These are phyloP conservation scores for Glutinoglossum americanum DNA, from an alignment of 495 filamentous ascomycete species.

Conservation along the genomic window DNA sequence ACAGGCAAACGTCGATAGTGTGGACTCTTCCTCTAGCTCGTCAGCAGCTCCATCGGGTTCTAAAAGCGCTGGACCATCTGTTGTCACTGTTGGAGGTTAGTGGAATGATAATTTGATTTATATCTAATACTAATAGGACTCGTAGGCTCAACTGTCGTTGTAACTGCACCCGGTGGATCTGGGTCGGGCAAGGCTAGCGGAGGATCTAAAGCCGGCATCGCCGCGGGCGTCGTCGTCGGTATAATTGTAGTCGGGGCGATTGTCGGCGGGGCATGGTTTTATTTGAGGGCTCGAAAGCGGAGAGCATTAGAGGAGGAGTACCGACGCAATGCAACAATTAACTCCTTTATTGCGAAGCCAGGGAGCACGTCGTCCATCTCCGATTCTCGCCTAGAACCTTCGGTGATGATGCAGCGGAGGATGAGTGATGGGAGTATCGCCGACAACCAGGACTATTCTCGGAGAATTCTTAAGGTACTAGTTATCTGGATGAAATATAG, in stretches of 20 bases:
- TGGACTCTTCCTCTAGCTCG: conserved; percentile 9
- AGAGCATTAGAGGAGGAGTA: conserved; percentile 61
- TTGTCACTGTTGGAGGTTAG: conserved; percentile 12
- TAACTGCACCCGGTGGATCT: conserved; percentile 10
- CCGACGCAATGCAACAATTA: conserved; percentile 47
- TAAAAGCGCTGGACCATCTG: conserved; percentile 3
- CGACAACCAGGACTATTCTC: conserved; percentile 92
- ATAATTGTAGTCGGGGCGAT: conserved; percentile 47
- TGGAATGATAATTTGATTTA: background rate
- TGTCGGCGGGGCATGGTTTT: conserved; percentile 49
- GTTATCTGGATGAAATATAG: background rate
- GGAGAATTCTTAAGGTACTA: conserved; percentile 72
- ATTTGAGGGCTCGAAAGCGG: conserved; percentile 50
- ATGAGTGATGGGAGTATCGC: conserved; percentile 95
- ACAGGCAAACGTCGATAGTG: conserved; percentile 9
- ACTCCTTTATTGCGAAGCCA: conserved; percentile 44
- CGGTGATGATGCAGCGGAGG: conserved; percentile 60
- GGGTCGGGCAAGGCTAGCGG: conserved; percentile 18
- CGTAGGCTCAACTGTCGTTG: conserved; percentile 14
- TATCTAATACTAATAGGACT: background rate
- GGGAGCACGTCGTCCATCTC: conserved; percentile 36
- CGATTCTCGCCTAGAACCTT: conserved; percentile 75
- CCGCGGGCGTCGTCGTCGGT: conserved; percentile 72
- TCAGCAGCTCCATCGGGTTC: conserved; percentile 7
- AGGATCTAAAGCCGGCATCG: conserved; percentile 54